phyloP scores from a whole-genome alignment of 148 eudicot species.

The Silene latifolia region DNA sequence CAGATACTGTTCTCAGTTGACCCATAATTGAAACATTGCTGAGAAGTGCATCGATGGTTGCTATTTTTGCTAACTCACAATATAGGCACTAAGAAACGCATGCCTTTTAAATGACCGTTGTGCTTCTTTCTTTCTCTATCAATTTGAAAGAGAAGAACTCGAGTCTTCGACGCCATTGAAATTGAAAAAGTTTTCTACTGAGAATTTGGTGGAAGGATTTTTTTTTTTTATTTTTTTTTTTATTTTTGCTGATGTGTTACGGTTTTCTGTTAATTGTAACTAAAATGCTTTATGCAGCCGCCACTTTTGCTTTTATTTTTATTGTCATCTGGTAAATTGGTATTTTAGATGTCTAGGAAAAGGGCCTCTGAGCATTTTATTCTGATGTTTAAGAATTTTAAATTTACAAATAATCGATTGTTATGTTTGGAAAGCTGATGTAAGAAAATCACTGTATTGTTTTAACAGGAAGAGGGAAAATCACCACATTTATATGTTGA shows the following conservation, averaged over 20 bases:
- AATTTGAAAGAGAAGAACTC: too few species aligned
- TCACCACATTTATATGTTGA: slow-evolving; percentile 87
- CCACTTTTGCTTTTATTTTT: not conserved
- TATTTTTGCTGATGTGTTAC: not conserved
- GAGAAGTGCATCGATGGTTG: too few species aligned
- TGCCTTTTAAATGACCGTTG: too few species aligned
- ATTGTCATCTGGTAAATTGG: not conserved
- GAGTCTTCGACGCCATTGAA: too few species aligned
- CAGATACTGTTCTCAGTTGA: too few species aligned
- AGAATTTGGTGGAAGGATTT: too few species aligned
- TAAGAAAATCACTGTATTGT: slow-evolving; percentile 9
- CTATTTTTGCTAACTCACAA: too few species aligned
- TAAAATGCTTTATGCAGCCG: not conserved
- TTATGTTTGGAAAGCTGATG: not conserved
- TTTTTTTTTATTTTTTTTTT: too few species aligned
- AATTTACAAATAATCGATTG: not conserved
- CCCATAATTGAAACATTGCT: too few species aligned
- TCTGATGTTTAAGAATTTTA: not conserved
- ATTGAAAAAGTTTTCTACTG: too few species aligned
- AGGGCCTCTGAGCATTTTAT: not conserved
- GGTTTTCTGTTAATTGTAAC: not conserved
- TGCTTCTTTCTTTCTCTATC: too few species aligned
- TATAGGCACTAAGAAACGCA: too few species aligned
- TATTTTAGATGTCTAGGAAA: not conserved
- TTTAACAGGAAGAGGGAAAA: slow-evolving; percentile 82